These are phyloP conservation scores for Candida rishiriensis DNA, from an alignment of 805 yeast species.

Conservation along the genomic window DNA sequence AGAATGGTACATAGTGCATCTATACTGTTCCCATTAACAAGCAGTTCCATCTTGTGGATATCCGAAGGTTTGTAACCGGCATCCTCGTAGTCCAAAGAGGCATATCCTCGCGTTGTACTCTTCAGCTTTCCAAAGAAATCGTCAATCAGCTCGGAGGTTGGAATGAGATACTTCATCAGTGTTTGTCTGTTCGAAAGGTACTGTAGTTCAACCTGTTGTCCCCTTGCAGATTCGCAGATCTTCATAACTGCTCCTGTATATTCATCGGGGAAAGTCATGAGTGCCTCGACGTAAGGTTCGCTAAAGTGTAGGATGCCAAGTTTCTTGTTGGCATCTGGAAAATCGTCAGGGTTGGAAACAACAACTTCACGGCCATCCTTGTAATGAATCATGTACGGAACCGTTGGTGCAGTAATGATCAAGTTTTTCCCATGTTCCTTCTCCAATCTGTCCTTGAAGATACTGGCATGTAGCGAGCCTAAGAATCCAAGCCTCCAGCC, in stretches of 20 bases:
- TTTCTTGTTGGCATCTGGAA: constrained; percentile 58
- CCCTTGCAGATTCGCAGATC: constrained; percentile 80
- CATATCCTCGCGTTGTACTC: constrained; percentile 87
- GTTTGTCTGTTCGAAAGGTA: constrained; percentile 80
- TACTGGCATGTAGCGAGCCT: constrained; percentile 93
- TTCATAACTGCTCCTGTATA: constrained; percentile 84
- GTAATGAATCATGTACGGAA: constrained; percentile 78
- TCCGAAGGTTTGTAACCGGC: constrained; percentile 79
- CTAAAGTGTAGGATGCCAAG: constrained; percentile 44
- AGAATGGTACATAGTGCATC: constrained; percentile 91
- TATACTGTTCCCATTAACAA: constrained; percentile 83
- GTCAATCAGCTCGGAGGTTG: constrained; percentile 86
- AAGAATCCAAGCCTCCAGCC: constrained; percentile 97
- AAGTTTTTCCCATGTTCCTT: constrained; percentile 92
- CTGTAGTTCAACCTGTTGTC: constrained; percentile 73
- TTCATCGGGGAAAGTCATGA: constrained; percentile 88
- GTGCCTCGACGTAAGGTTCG: constrained; percentile 88
- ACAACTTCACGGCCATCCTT: constrained; percentile 59
- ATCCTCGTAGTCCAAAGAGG: constrained; percentile 92
- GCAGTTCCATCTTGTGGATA: constrained; percentile 79
- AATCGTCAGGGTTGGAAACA: constrained; percentile 88
- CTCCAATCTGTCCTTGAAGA: constrained; percentile 85
- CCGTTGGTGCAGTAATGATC: constrained; percentile 93
- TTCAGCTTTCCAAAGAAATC: constrained; percentile 93
- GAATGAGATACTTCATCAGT: constrained; percentile 70